A percentile compares a stretch with the other conserved stretches of the same genome.
Conservation (phyloP, 441 rosid species). For the Brassica balearica region DNA sequence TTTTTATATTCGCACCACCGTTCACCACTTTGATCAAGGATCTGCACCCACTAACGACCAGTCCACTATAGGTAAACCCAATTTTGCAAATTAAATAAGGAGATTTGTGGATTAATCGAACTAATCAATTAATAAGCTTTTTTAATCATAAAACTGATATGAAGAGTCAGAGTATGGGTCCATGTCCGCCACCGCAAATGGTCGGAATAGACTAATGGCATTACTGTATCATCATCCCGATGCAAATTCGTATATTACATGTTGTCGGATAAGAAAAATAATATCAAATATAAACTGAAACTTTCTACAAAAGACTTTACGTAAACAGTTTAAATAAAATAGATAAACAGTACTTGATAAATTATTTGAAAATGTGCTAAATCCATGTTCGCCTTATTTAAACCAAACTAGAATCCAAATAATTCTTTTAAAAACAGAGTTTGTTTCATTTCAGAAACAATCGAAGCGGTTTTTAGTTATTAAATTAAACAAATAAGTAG, state of each 20-base stretch:
- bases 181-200: no score
- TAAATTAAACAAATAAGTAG: slow-evolving; percentile 29
- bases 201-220: not conserved
- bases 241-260: not conserved
- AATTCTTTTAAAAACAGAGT: not conserved
- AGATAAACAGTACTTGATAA: no score
- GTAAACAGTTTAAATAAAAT: no score
- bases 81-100: not conserved
- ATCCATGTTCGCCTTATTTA: no score
- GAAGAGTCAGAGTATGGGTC: no score
- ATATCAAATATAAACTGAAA: not conserved
- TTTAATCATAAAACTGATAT: no score
- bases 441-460: slow-evolving; percentile 23
- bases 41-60: not conserved
- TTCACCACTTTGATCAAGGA: not conserved
- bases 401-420: slow-evolving; percentile 2
- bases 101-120: not conserved
- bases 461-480: slow-evolving; percentile 19
- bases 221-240: not conserved
- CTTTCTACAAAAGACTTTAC: no score
- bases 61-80: not conserved
- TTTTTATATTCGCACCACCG: not conserved
- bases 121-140: not conserved
- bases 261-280: not conserved
- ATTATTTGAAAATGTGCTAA: no score